These are phyloP conservation scores for Fraxinus velutina DNA, from an alignment of 305 asterid genomes.

Conservation along the genomic window DNA sequence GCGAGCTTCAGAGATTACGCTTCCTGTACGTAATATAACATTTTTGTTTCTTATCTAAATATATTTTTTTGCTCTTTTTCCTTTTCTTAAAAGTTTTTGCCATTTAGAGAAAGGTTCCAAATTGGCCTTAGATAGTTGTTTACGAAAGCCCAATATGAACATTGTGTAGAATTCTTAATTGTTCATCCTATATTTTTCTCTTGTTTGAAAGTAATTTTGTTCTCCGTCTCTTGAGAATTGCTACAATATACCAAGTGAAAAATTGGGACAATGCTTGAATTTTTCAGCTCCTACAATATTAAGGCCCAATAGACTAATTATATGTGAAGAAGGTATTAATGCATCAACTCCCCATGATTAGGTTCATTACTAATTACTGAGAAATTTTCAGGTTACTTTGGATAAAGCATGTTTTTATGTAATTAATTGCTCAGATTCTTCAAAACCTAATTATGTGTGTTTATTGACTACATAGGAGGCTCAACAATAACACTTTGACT, in stretches of 20 bases:
- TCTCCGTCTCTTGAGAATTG: neutral
- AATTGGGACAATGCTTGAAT: neutral
- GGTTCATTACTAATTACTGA: neutral
- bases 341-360: conserved; percentile 8
- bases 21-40: conserved; percentile 63
- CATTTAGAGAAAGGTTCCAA: conserved; percentile 14
- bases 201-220: conserved; percentile 8
- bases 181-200: neutral
- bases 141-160: conserved; percentile 4
- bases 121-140: conserved; percentile 10
- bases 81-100: neutral
- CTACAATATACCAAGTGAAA: neutral
- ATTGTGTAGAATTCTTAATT: neutral
- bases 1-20: conserved; percentile 74
- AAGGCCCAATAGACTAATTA: neutral
- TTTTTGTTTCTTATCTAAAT: conserved; percentile 12
- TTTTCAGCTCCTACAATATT: neutral
- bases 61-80: conserved; percentile 20
- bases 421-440: neutral
- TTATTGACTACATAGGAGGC: conserved; percentile 61
- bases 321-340: conserved; percentile 4
- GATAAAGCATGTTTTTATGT: neutral
- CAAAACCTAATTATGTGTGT: conserved; percentile 24
- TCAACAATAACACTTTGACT: conserved; percentile 70
- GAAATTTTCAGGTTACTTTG: neutral